phyloP scores from a whole-genome alignment of 345 rosid species.

The Aquilaria malaccensis region DNA sequence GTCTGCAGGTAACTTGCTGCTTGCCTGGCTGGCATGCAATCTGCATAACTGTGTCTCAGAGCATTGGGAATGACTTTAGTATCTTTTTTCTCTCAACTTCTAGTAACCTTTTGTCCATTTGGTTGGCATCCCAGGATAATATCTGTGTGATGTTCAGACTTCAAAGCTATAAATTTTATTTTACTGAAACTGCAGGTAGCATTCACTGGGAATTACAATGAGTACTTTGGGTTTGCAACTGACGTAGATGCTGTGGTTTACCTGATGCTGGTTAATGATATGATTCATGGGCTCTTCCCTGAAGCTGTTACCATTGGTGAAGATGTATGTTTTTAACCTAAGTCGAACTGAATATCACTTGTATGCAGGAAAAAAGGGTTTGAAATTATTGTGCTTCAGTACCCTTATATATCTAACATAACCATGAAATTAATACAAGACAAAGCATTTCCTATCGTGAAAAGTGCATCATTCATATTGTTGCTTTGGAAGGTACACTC shows the following conservation, averaged over 20 bases:
- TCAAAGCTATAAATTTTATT: not conserved
- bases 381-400: no score
- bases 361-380: no score
- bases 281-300: constrained; percentile 93
- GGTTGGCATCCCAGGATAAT: no score
- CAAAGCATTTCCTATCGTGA: not conserved
- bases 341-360: no score
- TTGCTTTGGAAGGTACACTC: not conserved
- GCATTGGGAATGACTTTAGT: not conserved
- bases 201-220: constrained; percentile 87
- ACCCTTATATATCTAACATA: no score
- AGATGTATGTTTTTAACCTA: constrained; percentile 42
- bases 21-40: not conserved
- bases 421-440: no score
- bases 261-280: constrained; percentile 89
- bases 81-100: no score
- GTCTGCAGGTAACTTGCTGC: constrained; percentile 50
- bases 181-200: constrained; percentile 38
- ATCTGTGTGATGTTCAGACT: no score
- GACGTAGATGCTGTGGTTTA: constrained; percentile 89
- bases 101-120: not conserved
- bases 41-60: not conserved
- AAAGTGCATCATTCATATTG: not conserved
- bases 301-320: constrained; percentile 86
- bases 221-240: constrained; percentile 86